Evolutionary conservation across 116 monocot genomes (phyloP).

Genomic region (Posidonia oceanica): DNA sequence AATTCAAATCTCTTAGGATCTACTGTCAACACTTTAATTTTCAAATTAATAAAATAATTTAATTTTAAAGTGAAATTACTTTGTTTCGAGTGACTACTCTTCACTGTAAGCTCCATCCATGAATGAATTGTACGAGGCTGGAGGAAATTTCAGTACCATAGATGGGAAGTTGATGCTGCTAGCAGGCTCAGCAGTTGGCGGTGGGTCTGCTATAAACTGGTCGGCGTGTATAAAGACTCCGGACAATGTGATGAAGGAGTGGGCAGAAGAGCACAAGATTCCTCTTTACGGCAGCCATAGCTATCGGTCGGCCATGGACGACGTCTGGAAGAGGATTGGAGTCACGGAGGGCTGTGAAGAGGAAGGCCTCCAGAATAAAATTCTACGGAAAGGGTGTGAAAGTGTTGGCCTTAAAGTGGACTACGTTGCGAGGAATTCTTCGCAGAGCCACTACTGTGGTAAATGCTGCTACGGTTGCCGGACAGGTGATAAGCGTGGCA

Average conservation of each 20-base stretch:
- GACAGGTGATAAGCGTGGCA: constrained; percentile 65
- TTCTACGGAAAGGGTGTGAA: constrained; percentile 73
- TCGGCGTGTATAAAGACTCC: constrained; percentile 81
- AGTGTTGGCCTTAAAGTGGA: constrained; percentile 62
- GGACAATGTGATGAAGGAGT: constrained; percentile 41
- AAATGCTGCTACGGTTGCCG: constrained; percentile 64
- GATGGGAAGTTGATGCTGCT: constrained; percentile 56
- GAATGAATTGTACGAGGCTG: constrained; percentile 60
- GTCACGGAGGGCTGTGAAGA: constrained; percentile 47
- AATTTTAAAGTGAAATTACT: constrained; percentile 3
- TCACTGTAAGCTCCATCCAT: constrained; percentile 48
- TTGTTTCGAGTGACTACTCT: constrained; percentile 59
- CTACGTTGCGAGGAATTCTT: constrained; percentile 46
- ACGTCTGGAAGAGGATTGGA: constrained; percentile 62
- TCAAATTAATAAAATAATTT: too few species aligned
- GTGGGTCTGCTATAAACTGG: constrained; percentile 93
- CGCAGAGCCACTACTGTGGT: constrained; percentile 69
- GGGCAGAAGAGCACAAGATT: constrained; percentile 46
- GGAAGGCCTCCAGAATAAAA: constrained; percentile 79
- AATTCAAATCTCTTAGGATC: too few species aligned
- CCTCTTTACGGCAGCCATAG: constrained; percentile 32
- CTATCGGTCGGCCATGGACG: constrained; percentile 57
- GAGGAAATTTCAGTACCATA: constrained; percentile 38
- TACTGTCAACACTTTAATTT: too few species aligned
- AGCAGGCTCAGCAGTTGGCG: constrained; percentile 75